A percentile compares a stretch with the other conserved stretches of the same genome.
phyloP scores from a whole-genome alignment of 1,284 basidiomycete genomes.

The Blastosporella zonata region DNA sequence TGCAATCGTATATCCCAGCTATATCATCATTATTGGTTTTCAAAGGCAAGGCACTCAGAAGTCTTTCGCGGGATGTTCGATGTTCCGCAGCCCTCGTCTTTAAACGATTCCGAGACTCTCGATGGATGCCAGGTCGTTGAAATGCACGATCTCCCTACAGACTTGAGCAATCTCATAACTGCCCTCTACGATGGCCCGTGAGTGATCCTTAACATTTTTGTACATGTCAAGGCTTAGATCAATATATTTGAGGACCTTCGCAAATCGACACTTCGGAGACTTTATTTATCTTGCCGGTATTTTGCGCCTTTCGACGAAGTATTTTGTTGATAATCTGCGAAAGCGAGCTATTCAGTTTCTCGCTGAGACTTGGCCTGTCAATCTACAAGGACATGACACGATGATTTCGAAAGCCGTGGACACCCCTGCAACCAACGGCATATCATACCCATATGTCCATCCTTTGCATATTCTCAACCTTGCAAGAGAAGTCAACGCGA shows the following conservation, averaged over 20 bases:
- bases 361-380: conserved; percentile 49
- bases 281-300: conserved; percentile 55
- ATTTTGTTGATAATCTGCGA: conserved; percentile 49
- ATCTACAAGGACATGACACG: conserved; percentile 52
- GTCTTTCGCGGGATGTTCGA: conserved; percentile 59
- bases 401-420: conserved; percentile 52
- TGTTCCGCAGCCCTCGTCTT: conserved; percentile 42
- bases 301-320: conserved; percentile 56
- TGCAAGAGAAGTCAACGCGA: conserved; percentile 49
- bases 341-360: conserved; percentile 47
- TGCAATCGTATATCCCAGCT: background rate
- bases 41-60: conserved; percentile 50
- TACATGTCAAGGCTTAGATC: background rate
- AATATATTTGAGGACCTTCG: background rate
- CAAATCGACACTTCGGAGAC: conserved; percentile 32
- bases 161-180: conserved; percentile 51
- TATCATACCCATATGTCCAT: conserved; percentile 57
- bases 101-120: conserved; percentile 30
- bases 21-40: background rate
- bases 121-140: conserved; percentile 50
- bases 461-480: conserved; percentile 59
- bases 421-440: conserved; percentile 38
- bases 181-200: conserved; percentile 59
- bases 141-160: conserved; percentile 53
- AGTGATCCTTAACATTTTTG: conserved; percentile 25